Percentiles rank a stretch among this genome's conserved stretches.
These are phyloP conservation scores for Cercospora nicotianae DNA, from an alignment of 2,329 filamentous ascomycete species.

Conservation along the genomic window DNA sequence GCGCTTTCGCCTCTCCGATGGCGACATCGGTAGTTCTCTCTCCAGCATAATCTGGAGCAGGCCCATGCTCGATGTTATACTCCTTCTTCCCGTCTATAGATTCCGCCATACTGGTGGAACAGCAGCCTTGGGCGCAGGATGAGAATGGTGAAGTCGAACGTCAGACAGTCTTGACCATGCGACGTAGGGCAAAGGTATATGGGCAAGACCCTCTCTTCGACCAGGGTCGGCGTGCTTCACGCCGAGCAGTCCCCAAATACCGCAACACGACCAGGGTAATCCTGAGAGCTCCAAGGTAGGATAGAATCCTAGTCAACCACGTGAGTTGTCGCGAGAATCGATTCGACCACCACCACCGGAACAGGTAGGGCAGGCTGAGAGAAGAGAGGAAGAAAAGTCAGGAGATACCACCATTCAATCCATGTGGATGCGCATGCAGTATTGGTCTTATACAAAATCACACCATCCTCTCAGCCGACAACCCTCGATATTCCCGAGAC, in stretches of 20 bases:
- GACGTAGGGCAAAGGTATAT: background rate
- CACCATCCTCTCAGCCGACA: background rate
- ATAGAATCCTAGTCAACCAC: background rate
- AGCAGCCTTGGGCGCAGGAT: background rate
- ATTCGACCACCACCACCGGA: background rate
- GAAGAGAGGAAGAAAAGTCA: background rate
- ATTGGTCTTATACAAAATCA: background rate
- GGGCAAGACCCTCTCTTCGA: background rate
- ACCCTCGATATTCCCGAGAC: background rate
- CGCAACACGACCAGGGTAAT: background rate
- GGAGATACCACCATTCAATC: background rate
- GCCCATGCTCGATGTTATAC: constrained; percentile 10
- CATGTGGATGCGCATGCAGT: background rate
- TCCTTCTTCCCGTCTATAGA: constrained; percentile 12
- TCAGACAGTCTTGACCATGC: background rate
- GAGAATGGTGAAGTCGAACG: background rate
- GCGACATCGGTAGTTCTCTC: constrained; percentile 21
- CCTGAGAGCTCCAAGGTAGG: background rate
- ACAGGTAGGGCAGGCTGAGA: background rate
- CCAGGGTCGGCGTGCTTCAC: background rate
- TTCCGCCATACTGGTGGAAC: constrained; percentile 16
- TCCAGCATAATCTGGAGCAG: constrained; percentile 1
- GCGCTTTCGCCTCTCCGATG: constrained; percentile 51
- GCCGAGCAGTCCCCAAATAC: background rate
- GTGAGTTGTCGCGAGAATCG: background rate